Base-by-base conservation (phyloP, 2,329 filamentous ascomycete species). In the Colletotrichum liriopes region DNA sequence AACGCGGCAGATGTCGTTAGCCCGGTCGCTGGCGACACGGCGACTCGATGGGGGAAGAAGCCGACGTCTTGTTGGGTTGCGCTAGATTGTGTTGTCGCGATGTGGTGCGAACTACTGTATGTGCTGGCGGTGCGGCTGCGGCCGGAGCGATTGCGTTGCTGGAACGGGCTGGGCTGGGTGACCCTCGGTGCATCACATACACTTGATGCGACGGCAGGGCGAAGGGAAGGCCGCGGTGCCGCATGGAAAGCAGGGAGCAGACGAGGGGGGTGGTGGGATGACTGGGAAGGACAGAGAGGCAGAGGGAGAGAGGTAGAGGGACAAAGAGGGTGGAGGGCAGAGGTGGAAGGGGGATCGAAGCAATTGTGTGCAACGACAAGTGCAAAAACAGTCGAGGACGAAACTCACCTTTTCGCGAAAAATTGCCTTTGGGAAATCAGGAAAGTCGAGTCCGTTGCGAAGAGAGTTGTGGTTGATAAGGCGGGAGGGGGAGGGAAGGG, bases 321-420 rank as follows among this genome's bases (percentile, higher is more conserved):
- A 47, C 12, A n/a, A 47, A 32, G 32, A 26, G 58, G 47, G 49
- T 29, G 14, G 12, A 26, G 23, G 12, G 23, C 12, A 51, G 26
- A 51, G 14, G 52, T 8, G 8, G 14, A 32, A 23, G 52, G 54
- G 32, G n/a, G 20, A 16, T 2, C 12, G 8, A 9, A 23, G 54
- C 12, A 12, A 3, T 56, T 51, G 47, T 35, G 20, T 35, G 54
- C 55, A 39, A 35, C 41, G 35, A 63, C 63, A n/a, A 63, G 61
- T 54, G 67, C 54, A 66, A 47, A 49, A 59, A 62, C 45, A 61
- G 43, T 61, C n/a, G 41, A 67, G 41, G 26, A 37, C 35, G 56
- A 67, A 61, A 62, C 71, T 73, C 67, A 73, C 71, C 49, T 73
- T 68, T 67, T 71, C 62, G 67, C 61, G 61, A 65, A 66, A 73